phyloP scores from a whole-genome alignment of 768 basidiomycete genomes.

The Pleurotus platypus region DNA sequence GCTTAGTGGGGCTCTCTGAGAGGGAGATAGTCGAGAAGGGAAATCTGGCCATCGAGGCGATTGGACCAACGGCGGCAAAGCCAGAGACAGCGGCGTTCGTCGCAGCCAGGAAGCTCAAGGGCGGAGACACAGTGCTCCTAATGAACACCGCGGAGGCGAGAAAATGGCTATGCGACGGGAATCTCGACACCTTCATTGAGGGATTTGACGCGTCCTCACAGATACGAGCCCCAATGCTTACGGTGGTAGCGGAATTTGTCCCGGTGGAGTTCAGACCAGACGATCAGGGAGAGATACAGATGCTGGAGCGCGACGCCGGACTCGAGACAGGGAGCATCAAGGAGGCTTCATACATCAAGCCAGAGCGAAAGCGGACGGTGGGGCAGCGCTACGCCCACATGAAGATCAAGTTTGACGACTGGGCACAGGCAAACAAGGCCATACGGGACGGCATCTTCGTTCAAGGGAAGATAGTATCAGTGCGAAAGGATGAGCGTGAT shows the following conservation, averaged over 20 bases:
- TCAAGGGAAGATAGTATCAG: conserved; percentile 11
- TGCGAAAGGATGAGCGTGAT: conserved; percentile 12
- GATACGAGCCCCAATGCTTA: background rate
- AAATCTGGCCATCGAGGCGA: background rate
- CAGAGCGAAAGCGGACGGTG: conserved; percentile 5
- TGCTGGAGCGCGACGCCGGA: conserved; percentile 14
- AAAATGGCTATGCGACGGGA: conserved; percentile 12
- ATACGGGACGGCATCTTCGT: conserved; percentile 11
- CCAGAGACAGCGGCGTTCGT: conserved; percentile 9
- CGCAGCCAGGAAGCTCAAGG: conserved; percentile 8
- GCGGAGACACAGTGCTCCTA: conserved; percentile 14
- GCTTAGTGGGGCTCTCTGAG: background rate
- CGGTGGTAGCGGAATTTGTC: conserved; percentile 18
- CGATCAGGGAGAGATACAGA: background rate
- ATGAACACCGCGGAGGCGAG: conserved; percentile 9
- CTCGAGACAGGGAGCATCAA: conserved; percentile 3
- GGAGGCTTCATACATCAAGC: conserved; percentile 24
- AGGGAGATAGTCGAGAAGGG: conserved; percentile 5
- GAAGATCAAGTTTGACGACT: conserved; percentile 15
- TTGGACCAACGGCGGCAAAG: background rate
- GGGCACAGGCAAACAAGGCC: conserved; percentile 11
- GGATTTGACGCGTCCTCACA: conserved; percentile 10
- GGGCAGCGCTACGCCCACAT: conserved; percentile 20
- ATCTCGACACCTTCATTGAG: conserved; percentile 8
- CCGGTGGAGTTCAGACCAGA: conserved; percentile 14